Conservation (phyloP, 192 early-diverging fungal species). For the Funneliformis geosporum region DNA sequence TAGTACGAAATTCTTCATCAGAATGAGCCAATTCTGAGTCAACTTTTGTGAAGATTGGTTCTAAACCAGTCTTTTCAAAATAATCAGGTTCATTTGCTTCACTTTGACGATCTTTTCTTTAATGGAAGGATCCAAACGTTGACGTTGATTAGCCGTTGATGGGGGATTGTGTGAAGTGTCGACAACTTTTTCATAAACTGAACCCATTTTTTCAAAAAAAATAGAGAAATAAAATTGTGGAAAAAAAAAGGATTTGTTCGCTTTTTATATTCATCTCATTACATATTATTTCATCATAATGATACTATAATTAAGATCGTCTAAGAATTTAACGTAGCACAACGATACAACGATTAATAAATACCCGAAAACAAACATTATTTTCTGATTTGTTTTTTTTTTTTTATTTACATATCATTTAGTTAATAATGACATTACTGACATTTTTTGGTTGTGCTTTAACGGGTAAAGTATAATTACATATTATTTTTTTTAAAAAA, state of each 20-base stretch:
- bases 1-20: not conserved
- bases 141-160: not conserved
- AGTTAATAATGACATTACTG: slow-evolving; percentile 67
- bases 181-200: not conserved
- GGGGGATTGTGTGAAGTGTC: not conserved
- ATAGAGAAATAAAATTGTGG: slow-evolving; percentile 58
- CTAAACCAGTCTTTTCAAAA: not conserved
- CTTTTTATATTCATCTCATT: too few relatives aligned
- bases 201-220: slow-evolving; percentile 30
- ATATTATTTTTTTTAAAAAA: not conserved
- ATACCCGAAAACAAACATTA: too few relatives aligned
- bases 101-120: not conserved
- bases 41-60: not conserved
- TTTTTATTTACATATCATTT: not conserved
- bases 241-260: too few relatives aligned
- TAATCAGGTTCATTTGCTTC: not conserved
- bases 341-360: too few relatives aligned
- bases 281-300: too few relatives aligned
- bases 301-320: too few relatives aligned
- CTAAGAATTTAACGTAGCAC: too few relatives aligned
- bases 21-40: not conserved
- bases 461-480: slow-evolving; percentile 29
- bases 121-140: not conserved
- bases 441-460: slow-evolving; percentile 74
- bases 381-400: too few relatives aligned